A percentile compares a stretch with the other conserved stretches of the same genome.
Conservation (phyloP, 2,329 filamentous ascomycete genomes). For the Coleophoma cylindrospora region DNA sequence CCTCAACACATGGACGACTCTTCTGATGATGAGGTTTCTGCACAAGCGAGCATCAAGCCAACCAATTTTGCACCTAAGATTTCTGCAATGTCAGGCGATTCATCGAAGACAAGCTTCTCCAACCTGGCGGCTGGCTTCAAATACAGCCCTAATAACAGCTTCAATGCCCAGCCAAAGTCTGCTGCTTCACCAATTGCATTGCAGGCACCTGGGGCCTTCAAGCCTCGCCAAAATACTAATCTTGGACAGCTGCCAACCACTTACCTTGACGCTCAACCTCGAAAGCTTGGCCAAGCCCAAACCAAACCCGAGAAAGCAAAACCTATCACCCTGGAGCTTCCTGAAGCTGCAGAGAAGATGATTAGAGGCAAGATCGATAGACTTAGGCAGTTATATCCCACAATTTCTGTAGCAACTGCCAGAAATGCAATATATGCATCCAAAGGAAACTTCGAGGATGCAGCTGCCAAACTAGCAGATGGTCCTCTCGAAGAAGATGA, state of each 20-base stretch:
- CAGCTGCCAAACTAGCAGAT: conserved; percentile 41
- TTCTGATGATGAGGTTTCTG: conserved; percentile 54
- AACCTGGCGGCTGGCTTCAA: conserved; percentile 31
- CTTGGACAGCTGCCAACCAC: too few relatives aligned
- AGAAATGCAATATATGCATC: conserved; percentile 43
- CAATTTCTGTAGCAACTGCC: conserved; percentile 37
- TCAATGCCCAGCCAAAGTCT: background rate
- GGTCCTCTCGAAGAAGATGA: conserved; percentile 29
- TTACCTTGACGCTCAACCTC: too few relatives aligned
- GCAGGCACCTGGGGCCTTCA: background rate
- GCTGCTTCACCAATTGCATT: background rate
- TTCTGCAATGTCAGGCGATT: background rate
- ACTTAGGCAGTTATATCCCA: conserved; percentile 43
- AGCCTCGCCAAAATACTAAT: background rate
- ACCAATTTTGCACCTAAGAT: conserved; percentile 44
- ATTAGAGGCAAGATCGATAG: conserved; percentile 44
- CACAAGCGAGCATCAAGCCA: conserved; percentile 53
- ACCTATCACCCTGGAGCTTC: conserved; percentile 39
- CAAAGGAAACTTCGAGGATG: conserved; percentile 49
- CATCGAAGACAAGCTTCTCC: conserved; percentile 23
- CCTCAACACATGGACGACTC: conserved; percentile 57
- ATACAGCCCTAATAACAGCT: conserved; percentile 16
- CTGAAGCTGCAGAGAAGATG: conserved; percentile 44
- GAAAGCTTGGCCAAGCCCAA: conserved; percentile 17
- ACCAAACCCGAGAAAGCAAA: conserved; percentile 37